Percentiles rank a stretch among this genome's conserved stretches.
Conservation (phyloP, 73 alveolate species). For the Paramecium octaurelia region DNA sequence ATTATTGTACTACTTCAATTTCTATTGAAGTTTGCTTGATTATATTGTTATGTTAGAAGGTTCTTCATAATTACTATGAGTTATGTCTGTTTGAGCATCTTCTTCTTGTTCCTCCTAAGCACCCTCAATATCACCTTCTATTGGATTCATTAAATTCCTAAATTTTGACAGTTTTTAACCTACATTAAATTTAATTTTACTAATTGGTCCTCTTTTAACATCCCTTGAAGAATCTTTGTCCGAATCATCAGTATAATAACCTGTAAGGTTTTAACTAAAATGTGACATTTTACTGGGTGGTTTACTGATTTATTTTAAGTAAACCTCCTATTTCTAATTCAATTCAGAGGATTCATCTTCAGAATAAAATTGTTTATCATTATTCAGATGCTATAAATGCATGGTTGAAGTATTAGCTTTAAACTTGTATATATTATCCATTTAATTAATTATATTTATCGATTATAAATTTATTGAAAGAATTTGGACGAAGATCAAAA, state of each 20-base stretch:
- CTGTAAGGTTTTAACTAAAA: neutral
- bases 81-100: neutral
- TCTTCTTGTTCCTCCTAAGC: neutral
- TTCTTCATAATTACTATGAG: neutral
- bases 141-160: neutral
- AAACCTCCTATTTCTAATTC: neutral
- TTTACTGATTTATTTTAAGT: neutral
- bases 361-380: conserved; percentile 38
- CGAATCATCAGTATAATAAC: conserved; percentile 32
- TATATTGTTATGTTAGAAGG: neutral
- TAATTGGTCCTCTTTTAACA: neutral
- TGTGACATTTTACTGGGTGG: conserved; percentile 49
- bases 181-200: neutral
- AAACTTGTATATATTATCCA: neutral
- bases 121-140: neutral
- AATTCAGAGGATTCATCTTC: conserved; percentile 11
- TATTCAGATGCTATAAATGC: neutral
- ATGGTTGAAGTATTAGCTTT: neutral
- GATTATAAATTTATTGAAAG: neutral
- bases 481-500: neutral
- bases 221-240: neutral
- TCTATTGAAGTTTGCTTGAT: neutral
- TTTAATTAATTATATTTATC: neutral
- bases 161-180: conserved; percentile 16
- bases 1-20: neutral